Evolutionary conservation across 202 grass and related monocot species (phyloP), one percentile per base, ranked within the genome.

Genomic region (Carex arenaria): DNA sequence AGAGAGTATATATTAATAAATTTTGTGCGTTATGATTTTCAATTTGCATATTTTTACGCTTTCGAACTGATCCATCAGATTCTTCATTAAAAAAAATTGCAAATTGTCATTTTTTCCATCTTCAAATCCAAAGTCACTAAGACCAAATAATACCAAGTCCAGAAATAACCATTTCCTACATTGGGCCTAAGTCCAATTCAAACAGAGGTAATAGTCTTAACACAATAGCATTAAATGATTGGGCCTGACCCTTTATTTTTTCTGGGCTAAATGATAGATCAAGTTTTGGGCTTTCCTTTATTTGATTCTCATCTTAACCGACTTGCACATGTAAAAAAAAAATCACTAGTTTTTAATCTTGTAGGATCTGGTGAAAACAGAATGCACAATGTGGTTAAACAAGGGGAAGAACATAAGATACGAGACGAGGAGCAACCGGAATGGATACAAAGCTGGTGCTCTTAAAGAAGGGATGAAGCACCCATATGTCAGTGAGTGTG

Each of bases 381-480:
- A 88, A 61, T 89, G 84, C 19, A 34, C 32, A 61, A 76, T 69
- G 84, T 92, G 87, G 84, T 47, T 49, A 5, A 49, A 65, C 38
- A 85, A 82, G 67, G 81, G 81, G 28, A 82, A 79, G 53, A 84
- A 89, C 31, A 32, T 89, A 38, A 70, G 14, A 42, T 86, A 89
- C 26, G 87, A 87, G 81, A 77, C 61, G 74, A 81, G 81, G 69
- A 70, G 82, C 80, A 91, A 89, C 40, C 84, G 87, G 43, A 76
- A 84, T 2, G 84, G 84, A 8, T 89, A 89, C 47, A 92, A 85
- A 70, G 86, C 90, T 3, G 69, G 81, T 43, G 74, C 87, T 62
- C 81, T 90, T 7, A 84, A 84, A 69, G 78, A 83, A 89, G 87
- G 84, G 7, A 85, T 89, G 90, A 82, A 72, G 74, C 67, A 86